Percentiles rank a stretch among this genome's conserved stretches.
phyloP scores from a whole-genome alignment of 768 basidiomycete genomes.

The Rhodosporidiobolus odoratus region DNA sequence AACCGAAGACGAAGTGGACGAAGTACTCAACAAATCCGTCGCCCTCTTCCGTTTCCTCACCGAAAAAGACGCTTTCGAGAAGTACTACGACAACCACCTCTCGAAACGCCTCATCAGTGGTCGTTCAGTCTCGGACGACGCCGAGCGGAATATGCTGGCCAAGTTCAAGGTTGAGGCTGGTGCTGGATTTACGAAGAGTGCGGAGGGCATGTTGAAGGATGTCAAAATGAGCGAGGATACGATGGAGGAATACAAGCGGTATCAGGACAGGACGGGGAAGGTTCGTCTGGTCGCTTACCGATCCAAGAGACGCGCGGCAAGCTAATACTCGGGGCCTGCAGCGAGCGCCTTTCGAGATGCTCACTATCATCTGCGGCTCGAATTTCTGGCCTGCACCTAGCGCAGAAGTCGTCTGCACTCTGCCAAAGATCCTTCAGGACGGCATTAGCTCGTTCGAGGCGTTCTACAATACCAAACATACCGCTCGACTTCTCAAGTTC shows the following conservation, averaged over 20 bases:
- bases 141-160: slow-evolving; percentile 92
- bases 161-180: slow-evolving; percentile 97
- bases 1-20: slow-evolving; percentile 86
- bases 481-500: slow-evolving; percentile 85
- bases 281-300: slow-evolving; percentile 57
- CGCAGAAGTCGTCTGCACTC: slow-evolving; percentile 57
- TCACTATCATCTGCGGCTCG: slow-evolving; percentile 88
- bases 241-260: slow-evolving; percentile 65
- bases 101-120: slow-evolving; percentile 81
- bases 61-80: slow-evolving; percentile 96
- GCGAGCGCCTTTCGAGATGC: slow-evolving; percentile 71
- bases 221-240: slow-evolving; percentile 83
- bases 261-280: slow-evolving; percentile 53
- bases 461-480: slow-evolving; percentile 84
- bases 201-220: slow-evolving; percentile 98
- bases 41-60: slow-evolving; percentile 86
- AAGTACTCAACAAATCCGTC: slow-evolving; percentile 88
- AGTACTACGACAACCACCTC: slow-evolving; percentile 94
- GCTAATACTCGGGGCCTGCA: slow-evolving; percentile 46
- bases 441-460: slow-evolving; percentile 73
- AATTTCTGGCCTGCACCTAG: slow-evolving; percentile 91
- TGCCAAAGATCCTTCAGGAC: slow-evolving; percentile 62
- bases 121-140: slow-evolving; percentile 91
- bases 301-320: too few relatives aligned
- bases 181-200: slow-evolving; percentile 90